phyloP scores from a whole-genome alignment of 176 grass and related monocot genomes.

The Musa troglodytarum region DNA sequence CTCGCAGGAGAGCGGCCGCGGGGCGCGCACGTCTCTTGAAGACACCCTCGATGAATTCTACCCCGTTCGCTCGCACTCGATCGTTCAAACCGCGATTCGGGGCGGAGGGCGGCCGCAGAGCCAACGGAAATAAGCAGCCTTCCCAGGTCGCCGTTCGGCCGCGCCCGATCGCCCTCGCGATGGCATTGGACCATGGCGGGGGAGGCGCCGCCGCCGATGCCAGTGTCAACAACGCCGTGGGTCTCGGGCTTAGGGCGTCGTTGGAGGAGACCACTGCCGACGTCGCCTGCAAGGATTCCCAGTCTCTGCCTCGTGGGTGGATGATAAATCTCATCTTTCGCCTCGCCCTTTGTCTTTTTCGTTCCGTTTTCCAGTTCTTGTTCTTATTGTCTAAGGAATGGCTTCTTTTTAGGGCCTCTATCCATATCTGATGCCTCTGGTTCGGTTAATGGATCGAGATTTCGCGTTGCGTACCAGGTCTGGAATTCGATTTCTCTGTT shows the following conservation, averaged over 20 bases:
- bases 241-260: neutral
- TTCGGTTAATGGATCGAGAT: neutral
- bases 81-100: neutral
- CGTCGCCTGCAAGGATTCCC: neutral
- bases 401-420: neutral
- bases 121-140: neutral
- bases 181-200: neutral
- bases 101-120: neutral
- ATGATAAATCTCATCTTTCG: neutral
- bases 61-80: neutral
- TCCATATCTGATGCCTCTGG: slow-evolving; percentile 3
- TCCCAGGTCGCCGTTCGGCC: neutral
- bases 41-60: neutral
- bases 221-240: neutral
- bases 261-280: neutral
- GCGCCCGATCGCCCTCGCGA: neutral
- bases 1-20: neutral
- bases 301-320: neutral
- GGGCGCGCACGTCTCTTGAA: neutral
- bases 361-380: neutral
- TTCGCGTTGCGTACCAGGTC: slow-evolving; percentile 18
- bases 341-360: neutral
- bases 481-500: neutral
- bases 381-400: neutral
- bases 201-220: neutral